Base-by-base conservation (phyloP, 805 yeast genomes). In the Huiozyma sinensis region DNA sequence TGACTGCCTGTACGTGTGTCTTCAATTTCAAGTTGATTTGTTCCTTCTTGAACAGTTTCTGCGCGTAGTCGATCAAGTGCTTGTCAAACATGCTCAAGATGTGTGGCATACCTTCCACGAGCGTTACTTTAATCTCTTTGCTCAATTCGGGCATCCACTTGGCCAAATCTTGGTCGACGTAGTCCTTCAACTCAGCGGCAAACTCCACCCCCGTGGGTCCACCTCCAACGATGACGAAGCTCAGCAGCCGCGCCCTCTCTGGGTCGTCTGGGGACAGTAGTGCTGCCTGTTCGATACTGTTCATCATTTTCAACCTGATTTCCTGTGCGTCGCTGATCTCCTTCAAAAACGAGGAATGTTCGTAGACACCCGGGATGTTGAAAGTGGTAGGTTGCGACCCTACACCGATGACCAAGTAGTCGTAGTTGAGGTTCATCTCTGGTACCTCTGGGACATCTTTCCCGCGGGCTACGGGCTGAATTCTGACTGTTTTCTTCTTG, bases 201-300 rank as follows among this genome's bases (percentile, higher is more conserved):
- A 88, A 83, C 69, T 88, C 97, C 50, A 89, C 96, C 70, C 97
- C 97, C 38, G 97, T 89, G 63, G 97, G 97, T 51, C 97, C 97
- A 67, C 97, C 97, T 58, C 97, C 97, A 54, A 92, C 94, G 50
- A 90, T 95, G 50, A 90, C 90, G 56, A 88, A 81, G 50, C 81
- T 83, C 62, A 89, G 75, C 56, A 90, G 74, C 64, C 95, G 78
- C 67, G 79, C 76, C 67, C 97, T 79, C 63, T 85, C 95, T 17
- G 80, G 79, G 53, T 78, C 85, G 29, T 66, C 64, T 54, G 75
- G 75, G 46, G 92, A 85, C 54, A 88, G 75, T 51, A 82, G 70
- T 54, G 83, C 78, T 37, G 97, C 95, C 50, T 87, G 83, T 70
- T 90, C 96, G 57, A 89, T 80, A 55, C 83, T 76, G 62, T 85